Evolutionary conservation across 139 green algal genomes (phyloP), one percentile per base, ranked within the genome.

Genomic region (Coelastrella sp.): DNA sequence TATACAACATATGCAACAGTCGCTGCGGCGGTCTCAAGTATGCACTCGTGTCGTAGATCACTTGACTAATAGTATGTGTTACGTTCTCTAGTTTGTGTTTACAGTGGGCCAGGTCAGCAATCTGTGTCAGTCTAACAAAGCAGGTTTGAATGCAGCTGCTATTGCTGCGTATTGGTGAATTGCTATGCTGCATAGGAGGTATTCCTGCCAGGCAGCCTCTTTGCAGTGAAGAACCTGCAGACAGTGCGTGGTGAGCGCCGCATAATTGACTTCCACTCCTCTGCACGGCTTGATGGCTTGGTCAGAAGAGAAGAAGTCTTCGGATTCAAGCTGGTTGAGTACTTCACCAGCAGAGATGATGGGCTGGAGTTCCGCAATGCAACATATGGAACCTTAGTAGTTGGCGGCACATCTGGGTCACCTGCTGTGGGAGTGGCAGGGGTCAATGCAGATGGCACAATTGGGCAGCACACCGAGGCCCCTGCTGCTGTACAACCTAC

Each of bases 241-340:
- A 64, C 41, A 0, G 71, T 79, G n/a, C 68, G 53, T 40, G 74
- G 86, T 19, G 81, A 88, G 34, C 41, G 81, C 23, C 81, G 86
- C 48, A 53, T 67, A 25, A 85, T 91, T 32, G 69, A 85, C 59
- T 95, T 94, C 78, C 92, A 93, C 71, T 38, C 62, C 23, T 76
- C 57, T 2, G 90, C 93, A 2, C 91, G 94, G 13, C 87, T 96
- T 57, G 95, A 98, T 81, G 86, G 89, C 21, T 85, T 98, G 60
- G 78, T 91, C 40, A 80, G 75, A 27, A 89, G 94, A 0, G 87
- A 92, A 73, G 94, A 97, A 89, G 48, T 90, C 17, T 74, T 93
- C 60, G 78, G 84, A n/a, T 23, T 79, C 8, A 94, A 93, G 85
- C 85, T 91, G 15, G 91, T 91, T 2, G 93, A 95, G 78, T 87